phyloP scores from a whole-genome alignment of 331 rosid species.

The Telfairia occidentalis region DNA sequence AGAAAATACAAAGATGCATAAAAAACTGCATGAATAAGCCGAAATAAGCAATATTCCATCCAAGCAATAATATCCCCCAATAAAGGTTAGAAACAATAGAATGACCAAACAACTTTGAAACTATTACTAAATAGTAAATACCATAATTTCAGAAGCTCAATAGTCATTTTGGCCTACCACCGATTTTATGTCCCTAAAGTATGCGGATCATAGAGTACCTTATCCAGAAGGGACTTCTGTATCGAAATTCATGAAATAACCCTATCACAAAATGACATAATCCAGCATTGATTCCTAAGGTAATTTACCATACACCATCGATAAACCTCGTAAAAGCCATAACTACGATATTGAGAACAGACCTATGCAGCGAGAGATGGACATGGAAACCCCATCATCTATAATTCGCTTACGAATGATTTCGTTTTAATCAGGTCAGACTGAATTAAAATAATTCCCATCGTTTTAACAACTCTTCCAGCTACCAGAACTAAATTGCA shows the following conservation, averaged over 20 bases:
- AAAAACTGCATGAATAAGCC: background rate
- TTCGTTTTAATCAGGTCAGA: background rate
- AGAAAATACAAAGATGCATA: background rate
- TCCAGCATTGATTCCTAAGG: background rate
- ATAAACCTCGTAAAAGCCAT: background rate
- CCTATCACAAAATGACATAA: background rate
- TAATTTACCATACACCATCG: background rate
- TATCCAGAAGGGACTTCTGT: background rate
- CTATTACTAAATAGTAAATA: background rate
- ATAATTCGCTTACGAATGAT: background rate
- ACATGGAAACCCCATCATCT: background rate
- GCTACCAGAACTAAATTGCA: background rate
- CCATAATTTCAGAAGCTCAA: background rate
- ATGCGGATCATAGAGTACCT: background rate
- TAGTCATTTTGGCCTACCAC: background rate
- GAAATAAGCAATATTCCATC: background rate
- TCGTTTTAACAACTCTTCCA: background rate
- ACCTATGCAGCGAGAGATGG: background rate
- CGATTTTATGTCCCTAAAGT: background rate
- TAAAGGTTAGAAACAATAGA: background rate
- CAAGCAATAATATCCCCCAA: background rate
- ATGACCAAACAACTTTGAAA: background rate
- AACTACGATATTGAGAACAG: background rate
- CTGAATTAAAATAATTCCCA: background rate
- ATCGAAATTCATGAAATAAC: background rate